A percentile compares a stretch with the other conserved stretches of the same genome.
Evolutionary conservation across 371 early-diverging fungal species (phyloP).

Genomic region (Capillidium heterosporum): DNA sequence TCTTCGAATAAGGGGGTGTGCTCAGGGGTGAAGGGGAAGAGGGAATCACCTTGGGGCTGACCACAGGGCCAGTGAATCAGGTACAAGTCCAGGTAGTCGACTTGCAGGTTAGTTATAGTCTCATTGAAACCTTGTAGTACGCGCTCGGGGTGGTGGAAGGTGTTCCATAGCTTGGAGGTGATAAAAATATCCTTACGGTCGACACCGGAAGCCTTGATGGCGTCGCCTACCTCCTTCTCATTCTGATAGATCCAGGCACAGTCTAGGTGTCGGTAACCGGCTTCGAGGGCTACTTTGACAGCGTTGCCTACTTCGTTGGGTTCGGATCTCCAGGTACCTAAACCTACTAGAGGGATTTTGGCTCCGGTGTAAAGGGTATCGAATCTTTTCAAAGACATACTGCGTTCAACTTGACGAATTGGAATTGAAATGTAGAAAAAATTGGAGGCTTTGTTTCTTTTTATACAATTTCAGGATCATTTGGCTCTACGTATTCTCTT

Average conservation of each 20-base stretch:
- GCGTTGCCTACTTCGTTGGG: conserved; percentile 2
- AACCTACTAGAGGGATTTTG: conserved; percentile 9
- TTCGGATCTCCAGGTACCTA: conserved; percentile 8
- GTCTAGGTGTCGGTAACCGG: conserved; percentile 13
- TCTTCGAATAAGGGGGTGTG: not conserved
- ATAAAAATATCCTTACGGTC: conserved; percentile 47
- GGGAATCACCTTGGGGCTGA: conserved; percentile 14
- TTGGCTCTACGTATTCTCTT: no score
- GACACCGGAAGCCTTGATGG: conserved; percentile 26
- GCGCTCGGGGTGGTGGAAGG: conserved; percentile 16
- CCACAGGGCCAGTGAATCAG: conserved; percentile 50
- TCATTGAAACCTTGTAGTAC: conserved; percentile 16
- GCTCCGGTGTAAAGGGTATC: not conserved
- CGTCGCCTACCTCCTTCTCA: conserved; percentile 43
- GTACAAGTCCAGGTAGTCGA: conserved; percentile 55
- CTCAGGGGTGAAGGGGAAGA: not conserved
- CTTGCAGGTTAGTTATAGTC: conserved; percentile 19
- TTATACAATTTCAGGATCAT: no score
- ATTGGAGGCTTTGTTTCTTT: no score
- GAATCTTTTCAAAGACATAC: not conserved
- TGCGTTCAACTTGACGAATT: not conserved
- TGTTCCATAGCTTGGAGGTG: conserved; percentile 45
- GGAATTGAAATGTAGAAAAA: no score
- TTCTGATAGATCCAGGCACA: conserved; percentile 27
- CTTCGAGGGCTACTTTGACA: conserved; percentile 4